Evolutionary conservation across 495 filamentous ascomycete genomes (phyloP).

Genomic region (Aspergillus incahuasiensis): DNA sequence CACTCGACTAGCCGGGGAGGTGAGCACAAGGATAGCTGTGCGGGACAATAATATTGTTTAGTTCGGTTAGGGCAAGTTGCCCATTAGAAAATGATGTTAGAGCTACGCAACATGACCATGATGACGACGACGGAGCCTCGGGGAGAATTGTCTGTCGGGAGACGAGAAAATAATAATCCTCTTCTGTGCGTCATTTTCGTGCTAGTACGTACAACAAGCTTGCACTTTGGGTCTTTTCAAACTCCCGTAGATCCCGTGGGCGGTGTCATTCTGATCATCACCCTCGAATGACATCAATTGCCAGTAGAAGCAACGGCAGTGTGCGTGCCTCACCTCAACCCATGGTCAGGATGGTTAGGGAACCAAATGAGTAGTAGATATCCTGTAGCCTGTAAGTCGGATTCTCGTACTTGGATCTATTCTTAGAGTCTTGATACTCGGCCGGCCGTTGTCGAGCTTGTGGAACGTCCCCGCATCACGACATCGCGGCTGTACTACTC

Average conservation of each 20-base stretch:
- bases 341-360: too few species aligned
- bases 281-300: not conserved
- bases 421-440: not conserved
- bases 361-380: too few species aligned
- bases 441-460: not conserved
- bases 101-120: not conserved
- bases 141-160: not conserved
- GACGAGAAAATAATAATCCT: too few species aligned
- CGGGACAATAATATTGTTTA: not conserved
- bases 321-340: too few species aligned
- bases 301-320: not conserved
- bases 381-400: not conserved
- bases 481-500: not conserved
- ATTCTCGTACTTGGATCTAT: not conserved
- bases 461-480: slow-evolving; percentile 5
- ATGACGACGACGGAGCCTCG: not conserved
- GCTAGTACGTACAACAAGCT: too few species aligned
- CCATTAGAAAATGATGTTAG: not conserved
- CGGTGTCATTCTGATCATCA: slow-evolving; percentile 3
- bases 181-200: not conserved
- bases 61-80: not conserved
- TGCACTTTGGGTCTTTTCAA: not conserved
- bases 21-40: slow-evolving; percentile 5
- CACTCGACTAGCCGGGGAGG: not conserved
- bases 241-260: not conserved